Percentiles rank a stretch among this genome's conserved stretches.
Conservation (phyloP, 1,284 basidiomycete genomes). For the Tilletia horrida region DNA sequence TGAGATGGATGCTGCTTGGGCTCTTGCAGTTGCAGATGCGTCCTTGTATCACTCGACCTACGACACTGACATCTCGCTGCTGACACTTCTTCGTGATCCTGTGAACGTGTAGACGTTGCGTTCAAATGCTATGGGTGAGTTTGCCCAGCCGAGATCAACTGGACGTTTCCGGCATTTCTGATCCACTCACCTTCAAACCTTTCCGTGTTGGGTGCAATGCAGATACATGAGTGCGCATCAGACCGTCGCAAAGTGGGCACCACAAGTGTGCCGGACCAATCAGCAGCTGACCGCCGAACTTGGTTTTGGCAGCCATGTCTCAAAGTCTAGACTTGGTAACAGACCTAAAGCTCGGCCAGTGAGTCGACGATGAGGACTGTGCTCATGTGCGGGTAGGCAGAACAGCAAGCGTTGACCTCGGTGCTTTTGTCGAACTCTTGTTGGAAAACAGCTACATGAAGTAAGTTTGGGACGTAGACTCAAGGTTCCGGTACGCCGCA, state of each 20-base stretch:
- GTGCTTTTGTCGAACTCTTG: too few relatives aligned
- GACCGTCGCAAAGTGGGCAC: not conserved
- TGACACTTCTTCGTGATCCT: not conserved
- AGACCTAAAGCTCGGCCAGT: slow-evolving; percentile 58
- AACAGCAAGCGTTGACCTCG: too few relatives aligned
- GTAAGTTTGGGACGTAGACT: not conserved
- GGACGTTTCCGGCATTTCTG: slow-evolving; percentile 52
- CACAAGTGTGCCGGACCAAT: too few relatives aligned
- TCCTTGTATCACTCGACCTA: not conserved
- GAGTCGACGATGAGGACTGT: slow-evolving; percentile 21
- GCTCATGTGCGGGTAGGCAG: not conserved
- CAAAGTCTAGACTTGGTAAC: slow-evolving; percentile 56
- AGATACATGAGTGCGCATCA: slow-evolving; percentile 18
- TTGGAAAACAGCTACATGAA: not conserved
- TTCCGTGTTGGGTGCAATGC: too few relatives aligned
- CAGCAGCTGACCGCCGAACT: not conserved
- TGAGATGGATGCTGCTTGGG: not conserved
- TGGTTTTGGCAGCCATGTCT: slow-evolving; percentile 37
- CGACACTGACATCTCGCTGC: not conserved
- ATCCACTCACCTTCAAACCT: not conserved
- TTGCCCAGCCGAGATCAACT: slow-evolving; percentile 39
- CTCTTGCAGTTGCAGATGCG: too few relatives aligned
- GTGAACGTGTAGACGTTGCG: slow-evolving; percentile 32
- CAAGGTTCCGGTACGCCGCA: not conserved
- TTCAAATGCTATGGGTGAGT: slow-evolving; percentile 58